A percentile compares a stretch with the other conserved stretches of the same genome.
phyloP scores from a whole-genome alignment of 306 rosid species.

The Cicer cuneatum region DNA sequence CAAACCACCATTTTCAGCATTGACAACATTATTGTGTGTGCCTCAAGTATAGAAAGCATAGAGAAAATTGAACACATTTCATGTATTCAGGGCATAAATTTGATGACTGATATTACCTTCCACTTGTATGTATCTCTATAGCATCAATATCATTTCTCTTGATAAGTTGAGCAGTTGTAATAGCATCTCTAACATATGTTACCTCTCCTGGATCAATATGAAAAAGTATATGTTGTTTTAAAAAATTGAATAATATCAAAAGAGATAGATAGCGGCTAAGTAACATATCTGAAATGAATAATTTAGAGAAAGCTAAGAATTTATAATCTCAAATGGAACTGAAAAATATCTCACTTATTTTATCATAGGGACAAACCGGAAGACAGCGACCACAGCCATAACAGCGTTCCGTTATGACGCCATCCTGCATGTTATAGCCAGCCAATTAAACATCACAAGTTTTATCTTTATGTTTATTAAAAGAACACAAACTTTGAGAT shows the following conservation, averaged over 20 bases:
- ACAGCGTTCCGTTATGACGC: slow-evolving; percentile 90
- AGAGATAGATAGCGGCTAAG: background rate
- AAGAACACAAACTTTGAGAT: background rate
- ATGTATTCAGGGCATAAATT: background rate
- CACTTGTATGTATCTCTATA: slow-evolving; percentile 89
- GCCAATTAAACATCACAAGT: slow-evolving; percentile 23
- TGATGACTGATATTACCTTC: slow-evolving; percentile 60
- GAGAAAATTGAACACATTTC: no score
- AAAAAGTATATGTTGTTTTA: slow-evolving; percentile 11
- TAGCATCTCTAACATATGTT: slow-evolving; percentile 75
- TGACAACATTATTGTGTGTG: no score
- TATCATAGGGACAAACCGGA: slow-evolving; percentile 93
- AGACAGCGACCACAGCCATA: slow-evolving; percentile 96
- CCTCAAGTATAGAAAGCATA: no score
- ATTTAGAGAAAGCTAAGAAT: slow-evolving; percentile 30
- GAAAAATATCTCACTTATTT: slow-evolving; percentile 65
- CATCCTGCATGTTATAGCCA: slow-evolving; percentile 59
- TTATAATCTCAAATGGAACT: slow-evolving; percentile 23
- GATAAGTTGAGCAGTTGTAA: slow-evolving; percentile 67
- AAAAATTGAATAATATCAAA: slow-evolving; percentile 2
- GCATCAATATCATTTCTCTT: slow-evolving; percentile 74
- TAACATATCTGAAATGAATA: slow-evolving; percentile 7
- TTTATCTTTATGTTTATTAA: background rate
- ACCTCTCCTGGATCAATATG: slow-evolving; percentile 58
- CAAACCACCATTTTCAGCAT: no score